phyloP scores from a whole-genome alignment of 2,329 filamentous ascomycete genomes.

The Lasiodiplodia sp. region DNA sequence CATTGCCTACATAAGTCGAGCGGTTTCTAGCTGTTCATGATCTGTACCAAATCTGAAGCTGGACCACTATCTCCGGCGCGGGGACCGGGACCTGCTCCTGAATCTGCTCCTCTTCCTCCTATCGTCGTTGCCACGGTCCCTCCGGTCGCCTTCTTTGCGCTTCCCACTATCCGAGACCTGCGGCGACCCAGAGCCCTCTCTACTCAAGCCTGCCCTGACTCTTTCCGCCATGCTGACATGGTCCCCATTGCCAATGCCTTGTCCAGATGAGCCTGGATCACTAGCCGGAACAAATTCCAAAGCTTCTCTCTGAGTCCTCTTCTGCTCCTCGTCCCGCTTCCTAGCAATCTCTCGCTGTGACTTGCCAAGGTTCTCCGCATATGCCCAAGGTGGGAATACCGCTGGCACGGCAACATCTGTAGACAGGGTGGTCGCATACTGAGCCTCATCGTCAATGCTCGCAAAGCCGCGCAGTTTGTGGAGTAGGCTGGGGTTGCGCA shows the following conservation, averaged over 20 bases:
- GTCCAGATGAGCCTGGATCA: conserved; percentile 36
- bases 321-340: conserved; percentile 42
- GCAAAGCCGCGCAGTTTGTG: conserved; percentile 77
- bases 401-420: conserved; percentile 48
- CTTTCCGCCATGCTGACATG: conserved; percentile 22
- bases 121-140: conserved; percentile 36
- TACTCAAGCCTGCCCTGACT: conserved; percentile 25
- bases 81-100: conserved; percentile 41
- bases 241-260: conserved; percentile 23
- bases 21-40: background rate
- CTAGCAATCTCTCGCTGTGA: conserved; percentile 49
- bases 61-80: conserved; percentile 37
- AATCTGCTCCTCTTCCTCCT: conserved; percentile 34
- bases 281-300: conserved; percentile 45
- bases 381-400: conserved; percentile 52
- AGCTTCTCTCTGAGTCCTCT: conserved; percentile 39
- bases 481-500: conserved; percentile 75
- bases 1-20: too few species aligned
- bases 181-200: conserved; percentile 29
- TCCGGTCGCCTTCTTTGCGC: conserved; percentile 43
- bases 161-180: conserved; percentile 36
- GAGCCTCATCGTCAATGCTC: conserved; percentile 61
- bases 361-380: conserved; percentile 51
- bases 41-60: background rate
- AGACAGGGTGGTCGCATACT: conserved; percentile 69